Evolutionary conservation across 2,329 filamentous ascomycete species (phyloP).

Genomic region (Berkeleyomyces basicola): DNA sequence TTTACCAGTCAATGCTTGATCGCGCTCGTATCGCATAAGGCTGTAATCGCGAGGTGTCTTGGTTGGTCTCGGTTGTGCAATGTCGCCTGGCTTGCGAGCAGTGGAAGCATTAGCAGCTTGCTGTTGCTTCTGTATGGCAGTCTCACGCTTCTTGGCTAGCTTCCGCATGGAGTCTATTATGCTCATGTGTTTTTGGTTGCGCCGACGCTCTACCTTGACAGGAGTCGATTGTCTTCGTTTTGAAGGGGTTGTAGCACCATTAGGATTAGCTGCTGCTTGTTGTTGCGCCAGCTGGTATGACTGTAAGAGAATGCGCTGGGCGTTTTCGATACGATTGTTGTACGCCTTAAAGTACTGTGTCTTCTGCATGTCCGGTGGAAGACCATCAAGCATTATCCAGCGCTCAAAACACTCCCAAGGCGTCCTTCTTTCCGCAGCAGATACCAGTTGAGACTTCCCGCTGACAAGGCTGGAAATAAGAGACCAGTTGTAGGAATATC

Average conservation of each 20-base stretch:
- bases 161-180: constrained; percentile 93
- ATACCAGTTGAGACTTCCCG: constrained; percentile 59
- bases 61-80: constrained; percentile 30
- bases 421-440: constrained; percentile 74
- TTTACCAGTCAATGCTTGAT: constrained; percentile 45
- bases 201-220: constrained; percentile 68
- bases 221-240: constrained; percentile 49
- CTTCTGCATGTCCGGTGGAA: constrained; percentile 86
- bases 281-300: constrained; percentile 36
- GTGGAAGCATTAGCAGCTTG: constrained; percentile 67
- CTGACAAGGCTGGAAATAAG: constrained; percentile 71
- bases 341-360: constrained; percentile 81
- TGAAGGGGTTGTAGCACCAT: constrained; percentile 17
- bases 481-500: constrained; percentile 97
- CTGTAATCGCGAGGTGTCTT: constrained; percentile 88
- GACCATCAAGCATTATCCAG: constrained; percentile 81
- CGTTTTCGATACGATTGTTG: constrained; percentile 41
- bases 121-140: constrained; percentile 69
- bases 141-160: constrained; percentile 83
- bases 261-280: constrained; percentile 16
- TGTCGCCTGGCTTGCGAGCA: constrained; percentile 61
- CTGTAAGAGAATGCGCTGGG: constrained; percentile 37
- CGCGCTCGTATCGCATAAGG: constrained; percentile 70
- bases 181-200: constrained; percentile 71
- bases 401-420: constrained; percentile 98